Conservation (phyloP, 352 stramenopile genomes). For the Aphanomyces astaci region DNA sequence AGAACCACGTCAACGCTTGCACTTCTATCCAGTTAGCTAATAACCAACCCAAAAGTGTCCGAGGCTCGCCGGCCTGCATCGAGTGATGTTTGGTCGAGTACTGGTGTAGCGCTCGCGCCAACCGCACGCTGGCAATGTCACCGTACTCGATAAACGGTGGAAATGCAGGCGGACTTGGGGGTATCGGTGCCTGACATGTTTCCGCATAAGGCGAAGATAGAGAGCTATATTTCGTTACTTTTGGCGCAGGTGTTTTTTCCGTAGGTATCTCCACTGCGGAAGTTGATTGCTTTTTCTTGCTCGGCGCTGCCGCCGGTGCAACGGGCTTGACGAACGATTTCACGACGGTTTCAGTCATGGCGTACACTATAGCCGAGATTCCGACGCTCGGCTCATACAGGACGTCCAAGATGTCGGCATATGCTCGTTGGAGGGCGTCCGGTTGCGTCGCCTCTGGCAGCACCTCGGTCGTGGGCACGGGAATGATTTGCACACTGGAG, state of each 20-base stretch:
- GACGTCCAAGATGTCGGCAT: conserved; percentile 30
- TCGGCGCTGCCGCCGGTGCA: neutral
- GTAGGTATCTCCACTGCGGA: neutral
- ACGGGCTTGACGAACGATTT: neutral
- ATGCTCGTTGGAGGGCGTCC: conserved; percentile 22
- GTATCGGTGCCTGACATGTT: no score
- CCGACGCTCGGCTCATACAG: conserved; percentile 44
- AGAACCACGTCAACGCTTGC: conserved; percentile 30
- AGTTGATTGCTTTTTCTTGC: neutral
- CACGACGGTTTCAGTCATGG: conserved; percentile 41
- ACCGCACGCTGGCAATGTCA: conserved; percentile 32
- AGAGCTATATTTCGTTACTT: no score
- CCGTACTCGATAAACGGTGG: conserved; percentile 45
- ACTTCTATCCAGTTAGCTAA: conserved; percentile 21
- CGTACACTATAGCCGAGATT: conserved; percentile 46
- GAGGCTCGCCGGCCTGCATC: neutral
- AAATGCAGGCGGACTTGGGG: neutral
- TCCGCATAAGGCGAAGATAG: no score
- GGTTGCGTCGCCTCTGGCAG: neutral
- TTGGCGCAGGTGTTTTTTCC: neutral
- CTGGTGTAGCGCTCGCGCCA: conserved; percentile 31
- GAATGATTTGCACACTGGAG: conserved; percentile 33
- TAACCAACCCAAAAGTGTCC: neutral
- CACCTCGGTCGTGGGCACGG: conserved; percentile 25
- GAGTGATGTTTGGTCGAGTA: conserved; percentile 23